Conservation (phyloP, 768 basidiomycete species). For the Hysterangium stoloniferum region DNA sequence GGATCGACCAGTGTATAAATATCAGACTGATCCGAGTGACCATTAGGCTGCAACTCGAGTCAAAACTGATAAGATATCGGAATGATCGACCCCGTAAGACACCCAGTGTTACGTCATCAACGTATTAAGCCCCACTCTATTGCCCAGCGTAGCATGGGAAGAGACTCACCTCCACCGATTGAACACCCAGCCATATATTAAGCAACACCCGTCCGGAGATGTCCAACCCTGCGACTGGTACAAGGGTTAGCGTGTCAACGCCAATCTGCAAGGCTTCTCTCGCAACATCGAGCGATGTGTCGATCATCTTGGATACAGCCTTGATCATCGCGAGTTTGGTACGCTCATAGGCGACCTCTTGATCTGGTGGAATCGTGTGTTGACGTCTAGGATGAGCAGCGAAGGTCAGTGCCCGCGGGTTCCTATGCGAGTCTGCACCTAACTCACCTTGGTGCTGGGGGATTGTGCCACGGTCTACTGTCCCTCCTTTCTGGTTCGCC, state of each 20-base stretch:
- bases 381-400: constrained; percentile 15
- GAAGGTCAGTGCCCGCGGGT: not conserved
- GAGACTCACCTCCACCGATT: constrained; percentile 50
- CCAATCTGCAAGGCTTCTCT: constrained; percentile 39
- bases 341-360: constrained; percentile 30
- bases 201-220: constrained; percentile 45
- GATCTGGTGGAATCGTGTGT: constrained; percentile 31
- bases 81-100: too few species aligned
- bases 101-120: not conserved
- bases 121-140: not conserved
- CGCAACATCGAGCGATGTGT: constrained; percentile 30
- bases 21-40: too few species aligned
- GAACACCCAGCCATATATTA: constrained; percentile 57
- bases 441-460: not conserved
- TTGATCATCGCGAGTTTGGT: constrained; percentile 17
- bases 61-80: too few species aligned
- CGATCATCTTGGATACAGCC: constrained; percentile 23
- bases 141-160: not conserved
- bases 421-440: not conserved
- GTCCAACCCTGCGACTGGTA: constrained; percentile 49
- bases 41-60: too few species aligned
- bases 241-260: constrained; percentile 37
- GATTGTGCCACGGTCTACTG: constrained; percentile 4
- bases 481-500: not conserved
- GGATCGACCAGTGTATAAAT: too few species aligned